Evolutionary conservation across 2,329 filamentous ascomycete species (phyloP).

Genomic region (Fusarium sororula): DNA sequence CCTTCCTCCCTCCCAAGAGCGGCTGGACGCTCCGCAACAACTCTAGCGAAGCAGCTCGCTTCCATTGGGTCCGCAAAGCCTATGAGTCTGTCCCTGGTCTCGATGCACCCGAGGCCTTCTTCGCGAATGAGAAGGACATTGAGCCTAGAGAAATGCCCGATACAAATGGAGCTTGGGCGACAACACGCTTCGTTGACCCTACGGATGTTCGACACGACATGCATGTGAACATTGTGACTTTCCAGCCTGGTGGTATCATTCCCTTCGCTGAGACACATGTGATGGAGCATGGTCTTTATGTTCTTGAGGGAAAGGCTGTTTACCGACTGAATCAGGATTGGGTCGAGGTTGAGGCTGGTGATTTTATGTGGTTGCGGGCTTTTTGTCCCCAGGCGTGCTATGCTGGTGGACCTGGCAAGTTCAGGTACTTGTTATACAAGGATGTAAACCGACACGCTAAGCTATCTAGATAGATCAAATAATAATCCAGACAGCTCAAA

Average conservation of each 20-base stretch:
- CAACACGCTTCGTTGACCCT: constrained; percentile 21
- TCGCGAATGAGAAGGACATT: constrained; percentile 22
- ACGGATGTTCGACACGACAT: constrained; percentile 21
- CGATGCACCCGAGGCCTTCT: constrained; percentile 13
- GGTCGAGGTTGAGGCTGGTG: constrained; percentile 23
- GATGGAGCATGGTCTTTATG: constrained; percentile 27
- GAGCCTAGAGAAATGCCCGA: constrained; percentile 16
- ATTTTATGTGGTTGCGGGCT: constrained; percentile 25
- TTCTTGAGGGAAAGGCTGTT: constrained; percentile 22
- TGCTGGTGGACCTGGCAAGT: constrained; percentile 23
- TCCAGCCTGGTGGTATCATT: constrained; percentile 17
- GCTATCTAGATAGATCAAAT: not conserved
- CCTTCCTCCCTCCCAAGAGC: constrained; percentile 21
- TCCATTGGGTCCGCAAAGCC: constrained; percentile 28
- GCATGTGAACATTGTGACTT: constrained; percentile 27
- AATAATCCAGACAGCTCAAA: not conserved
- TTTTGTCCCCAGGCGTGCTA: constrained; percentile 28
- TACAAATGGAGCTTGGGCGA: constrained; percentile 23
- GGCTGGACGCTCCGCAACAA: constrained; percentile 27
- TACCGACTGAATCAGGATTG: constrained; percentile 24
- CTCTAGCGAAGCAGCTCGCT: constrained; percentile 4
- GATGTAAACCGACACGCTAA: constrained; percentile 21
- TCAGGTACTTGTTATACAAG: constrained; percentile 20
- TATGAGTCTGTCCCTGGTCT: constrained; percentile 17
- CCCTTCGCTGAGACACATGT: constrained; percentile 27